Base-by-base conservation (phyloP, 352 stramenopile species). In the Globisporangium yorkense region DNA sequence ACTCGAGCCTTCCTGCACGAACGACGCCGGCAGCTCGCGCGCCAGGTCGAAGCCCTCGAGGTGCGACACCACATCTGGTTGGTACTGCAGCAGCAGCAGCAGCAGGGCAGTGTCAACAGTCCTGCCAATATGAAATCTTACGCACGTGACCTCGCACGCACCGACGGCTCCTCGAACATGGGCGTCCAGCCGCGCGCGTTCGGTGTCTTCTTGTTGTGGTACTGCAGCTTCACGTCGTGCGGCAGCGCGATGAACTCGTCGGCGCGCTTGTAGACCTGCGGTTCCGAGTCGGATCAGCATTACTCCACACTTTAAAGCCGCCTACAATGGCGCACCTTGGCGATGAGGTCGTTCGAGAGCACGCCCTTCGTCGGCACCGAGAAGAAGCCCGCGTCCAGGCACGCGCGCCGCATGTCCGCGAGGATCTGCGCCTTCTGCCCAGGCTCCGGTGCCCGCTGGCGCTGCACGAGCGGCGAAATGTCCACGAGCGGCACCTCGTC, bases 131-230 rank as follows among this genome's bases (percentile, higher is more conserved):
- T 9, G 47, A 31, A 27, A 27, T 27, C 24, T 27, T 27, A 27
- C 24, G 24, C 2, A 2, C 24, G 24, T 27, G 24, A 27, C 27
- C 12, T 10, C 41, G 8, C 24, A 51, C 67, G 16, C 64, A 92
- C 83, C 66, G 83, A 90, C 29, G 83, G 83, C 59, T 92, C 80
- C 67, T 90, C 83, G 56, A 90, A 88, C 74, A 92, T 81, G 13
- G 83, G 83, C 45, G 80, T 92, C 83, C 83, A 92, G 43, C 83
- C 83, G 46, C 80, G 74, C 24, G 77, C 73, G 59, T 90, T 90
- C 16, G 78, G 78, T 3, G 79, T 79, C 46, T 73, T 83, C 57
- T 90, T 88, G 69, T 85, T 81, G 48, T 91, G 79, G 50, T 91
- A 94, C 54, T 88, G 73, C 15, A 71, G 68, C 68, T 94, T 94